phyloP scores from a whole-genome alignment of 163 green algal genomes.

The Volvox carteri region DNA sequence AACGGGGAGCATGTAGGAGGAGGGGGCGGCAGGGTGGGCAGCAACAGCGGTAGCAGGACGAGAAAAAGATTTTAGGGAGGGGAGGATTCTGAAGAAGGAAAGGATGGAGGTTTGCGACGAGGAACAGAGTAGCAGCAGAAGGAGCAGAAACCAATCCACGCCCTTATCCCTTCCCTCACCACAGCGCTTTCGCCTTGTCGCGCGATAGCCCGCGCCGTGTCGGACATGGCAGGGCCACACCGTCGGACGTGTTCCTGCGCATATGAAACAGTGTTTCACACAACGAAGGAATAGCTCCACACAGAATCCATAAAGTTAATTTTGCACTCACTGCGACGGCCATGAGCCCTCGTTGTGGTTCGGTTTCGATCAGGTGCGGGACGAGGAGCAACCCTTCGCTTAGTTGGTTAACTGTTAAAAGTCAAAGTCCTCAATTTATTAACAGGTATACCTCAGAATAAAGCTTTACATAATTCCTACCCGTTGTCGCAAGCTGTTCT shows the following conservation, averaged over 20 bases:
- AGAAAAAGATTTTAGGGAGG: too few species aligned
- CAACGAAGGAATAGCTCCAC: neutral
- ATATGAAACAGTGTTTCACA: neutral
- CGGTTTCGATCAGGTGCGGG: neutral
- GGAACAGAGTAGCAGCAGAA: too few species aligned
- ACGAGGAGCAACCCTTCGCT: slow-evolving; percentile 11
- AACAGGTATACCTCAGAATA: too few species aligned
- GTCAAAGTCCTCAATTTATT: neutral
- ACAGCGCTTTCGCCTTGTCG: neutral
- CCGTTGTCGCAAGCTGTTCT: slow-evolving; percentile 7
- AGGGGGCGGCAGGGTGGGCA: too few species aligned
- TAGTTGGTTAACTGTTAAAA: slow-evolving; percentile 3
- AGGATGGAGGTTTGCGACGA: too few species aligned
- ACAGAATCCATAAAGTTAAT: too few species aligned
- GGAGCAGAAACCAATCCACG: too few species aligned
- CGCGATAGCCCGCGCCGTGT: neutral
- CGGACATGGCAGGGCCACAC: neutral
- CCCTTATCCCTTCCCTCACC: too few species aligned
- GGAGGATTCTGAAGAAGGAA: too few species aligned
- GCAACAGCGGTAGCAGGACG: too few species aligned
- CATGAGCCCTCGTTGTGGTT: neutral
- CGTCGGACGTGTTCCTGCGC: slow-evolving; percentile 37
- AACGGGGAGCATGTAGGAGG: too few species aligned
- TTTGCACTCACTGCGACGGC: neutral
- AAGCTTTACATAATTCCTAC: neutral